phyloP scores from a whole-genome alignment of 495 filamentous ascomycete genomes.

The Aspergillus affinis region DNA sequence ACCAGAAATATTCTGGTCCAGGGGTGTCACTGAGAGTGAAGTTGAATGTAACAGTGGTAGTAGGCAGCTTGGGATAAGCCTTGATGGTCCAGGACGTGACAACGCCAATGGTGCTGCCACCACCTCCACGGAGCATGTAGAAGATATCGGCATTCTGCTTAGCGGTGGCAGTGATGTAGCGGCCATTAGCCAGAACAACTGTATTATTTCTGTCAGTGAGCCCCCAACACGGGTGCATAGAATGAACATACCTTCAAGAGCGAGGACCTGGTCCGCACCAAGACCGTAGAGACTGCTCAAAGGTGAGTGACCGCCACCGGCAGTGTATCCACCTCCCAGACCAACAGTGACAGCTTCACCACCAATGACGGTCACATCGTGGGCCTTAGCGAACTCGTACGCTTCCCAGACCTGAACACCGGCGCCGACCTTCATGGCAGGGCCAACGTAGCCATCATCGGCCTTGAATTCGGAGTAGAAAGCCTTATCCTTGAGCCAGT shows the following conservation, averaged over 20 bases:
- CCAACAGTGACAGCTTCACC: conserved; percentile 47
- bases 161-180: conserved; percentile 50
- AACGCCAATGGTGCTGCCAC: conserved; percentile 48
- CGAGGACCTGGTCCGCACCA: conserved; percentile 43
- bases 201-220: neutral
- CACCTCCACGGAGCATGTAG: conserved; percentile 49
- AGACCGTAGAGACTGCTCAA: conserved; percentile 27
- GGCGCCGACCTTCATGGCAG: conserved; percentile 56
- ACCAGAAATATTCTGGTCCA: conserved; percentile 47
- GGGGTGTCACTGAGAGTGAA: conserved; percentile 38
- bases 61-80: conserved; percentile 40
- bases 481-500: conserved; percentile 50
- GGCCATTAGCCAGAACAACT: conserved; percentile 56
- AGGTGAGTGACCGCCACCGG: conserved; percentile 42
- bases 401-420: conserved; percentile 54
- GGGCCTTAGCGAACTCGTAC: conserved; percentile 45
- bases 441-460: conserved; percentile 40
- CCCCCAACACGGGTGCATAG: neutral
- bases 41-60: conserved; percentile 41
- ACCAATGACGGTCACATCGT: conserved; percentile 51
- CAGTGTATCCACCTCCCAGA: conserved; percentile 42
- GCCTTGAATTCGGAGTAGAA: conserved; percentile 37
- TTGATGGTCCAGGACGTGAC: conserved; percentile 51
- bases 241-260: conserved; percentile 29
- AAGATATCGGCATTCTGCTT: conserved; percentile 59